Base-by-base conservation (phyloP, 495 filamentous ascomycete genomes). In the Neurospora sp. region DNA sequence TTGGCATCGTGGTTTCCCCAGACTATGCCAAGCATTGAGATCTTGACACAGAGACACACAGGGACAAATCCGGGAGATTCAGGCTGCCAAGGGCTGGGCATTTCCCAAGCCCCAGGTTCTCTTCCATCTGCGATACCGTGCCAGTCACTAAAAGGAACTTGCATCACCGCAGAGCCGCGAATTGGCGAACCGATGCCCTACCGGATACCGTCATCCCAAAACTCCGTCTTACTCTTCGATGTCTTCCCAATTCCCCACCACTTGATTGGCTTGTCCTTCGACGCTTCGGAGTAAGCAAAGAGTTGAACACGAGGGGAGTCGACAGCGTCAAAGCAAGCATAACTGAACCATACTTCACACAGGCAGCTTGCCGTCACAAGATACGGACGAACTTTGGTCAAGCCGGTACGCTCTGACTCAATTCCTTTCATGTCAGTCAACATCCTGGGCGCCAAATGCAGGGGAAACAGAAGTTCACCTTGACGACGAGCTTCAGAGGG, bases 31-130 rank as follows among this genome's bases (percentile, higher is more conserved):
- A 72, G 42, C 35, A 41, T 53, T 37, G 31, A 35, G 31, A 35
- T 16, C 39, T 68, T 65, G 40, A 61, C 37, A 70, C 39, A 39
- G 73, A 74, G 41, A 35, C 18, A 61, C 72, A 74, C 75, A 74
- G 71, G 38, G 44, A 69, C 22, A 41, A 22, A 73, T 68, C 74
- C 73, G 76, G 74, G 70, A 75, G 76, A 74, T 72, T 18, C 72
- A 74, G 76, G 76, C 75, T 76, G 78, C 78, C 78, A 80, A 80
- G 78, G 20, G 22, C 76, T 80, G 72, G 78, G 78, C 76, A 73
- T 44, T 73, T 73, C 40, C 73, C 71, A 69, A 37, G 65, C 74
- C 74, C 74, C 72, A 72, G 72, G 71, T 73, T 73, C 4, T 69
- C 18, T 69, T 35, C 59, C 39, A 61, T 22, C 22, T 61, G 53